Conservation (phyloP, 768 basidiomycete species). For the Agaricus blazei region DNA sequence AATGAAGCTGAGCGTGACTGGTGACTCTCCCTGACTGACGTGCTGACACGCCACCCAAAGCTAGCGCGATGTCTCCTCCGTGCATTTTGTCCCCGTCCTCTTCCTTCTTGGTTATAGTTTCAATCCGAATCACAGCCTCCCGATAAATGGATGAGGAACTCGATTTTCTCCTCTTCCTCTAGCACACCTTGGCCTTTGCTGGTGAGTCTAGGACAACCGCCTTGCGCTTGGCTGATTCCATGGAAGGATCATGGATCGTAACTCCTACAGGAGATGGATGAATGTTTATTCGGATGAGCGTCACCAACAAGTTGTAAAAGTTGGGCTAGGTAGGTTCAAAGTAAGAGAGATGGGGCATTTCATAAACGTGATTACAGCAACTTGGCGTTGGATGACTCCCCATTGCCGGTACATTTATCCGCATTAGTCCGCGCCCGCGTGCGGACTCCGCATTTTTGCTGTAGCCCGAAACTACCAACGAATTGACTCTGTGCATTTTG, state of each 20-base stretch:
- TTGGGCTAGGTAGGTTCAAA: conserved; percentile 61
- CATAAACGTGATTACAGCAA: conserved; percentile 68
- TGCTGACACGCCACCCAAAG: too few relatives aligned
- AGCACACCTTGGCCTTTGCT: conserved; percentile 28
- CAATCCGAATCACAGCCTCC: conserved; percentile 1
- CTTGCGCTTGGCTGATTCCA: conserved; percentile 23
- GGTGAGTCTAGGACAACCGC: conserved; percentile 18
- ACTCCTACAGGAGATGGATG: conserved; percentile 74
- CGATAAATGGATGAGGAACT: conserved; percentile 1
- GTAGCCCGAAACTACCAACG: conserved; percentile 8
- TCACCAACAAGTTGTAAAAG: conserved; percentile 68
- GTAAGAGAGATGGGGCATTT: not conserved
- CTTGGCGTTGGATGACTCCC: conserved; percentile 54
- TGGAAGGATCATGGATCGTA: conserved; percentile 54
- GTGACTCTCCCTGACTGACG: too few relatives aligned
- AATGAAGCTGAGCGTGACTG: too few relatives aligned
- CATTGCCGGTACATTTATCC: conserved; percentile 35
- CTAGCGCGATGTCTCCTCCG: not conserved
- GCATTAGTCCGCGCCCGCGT: conserved; percentile 21
- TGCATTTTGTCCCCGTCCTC: not conserved
- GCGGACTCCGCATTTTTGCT: conserved; percentile 57
- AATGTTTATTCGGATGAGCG: conserved; percentile 70
- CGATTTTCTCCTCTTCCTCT: conserved; percentile 19
- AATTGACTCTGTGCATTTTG: too few relatives aligned
- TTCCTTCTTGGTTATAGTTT: conserved; percentile 8